These are phyloP conservation scores for Fusarium sp. DNA, from an alignment of 2,329 filamentous ascomycete species.

Conservation along the genomic window DNA sequence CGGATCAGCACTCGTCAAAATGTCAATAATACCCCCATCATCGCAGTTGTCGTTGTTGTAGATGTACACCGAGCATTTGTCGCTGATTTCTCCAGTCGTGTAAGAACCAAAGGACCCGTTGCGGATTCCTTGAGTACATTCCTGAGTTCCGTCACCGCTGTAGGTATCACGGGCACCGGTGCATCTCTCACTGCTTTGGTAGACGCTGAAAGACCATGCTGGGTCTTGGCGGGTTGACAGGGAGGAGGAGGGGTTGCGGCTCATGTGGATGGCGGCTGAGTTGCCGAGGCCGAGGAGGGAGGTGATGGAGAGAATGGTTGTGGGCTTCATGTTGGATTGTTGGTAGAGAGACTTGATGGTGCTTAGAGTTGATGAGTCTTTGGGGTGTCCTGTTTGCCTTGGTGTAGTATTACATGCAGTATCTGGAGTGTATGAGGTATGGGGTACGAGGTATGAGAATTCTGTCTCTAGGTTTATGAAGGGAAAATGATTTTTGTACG, in stretches of 20 bases:
- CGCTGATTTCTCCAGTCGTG: background rate
- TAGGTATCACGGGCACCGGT: background rate
- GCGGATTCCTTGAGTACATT: background rate
- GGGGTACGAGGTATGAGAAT: rapidly evolving
- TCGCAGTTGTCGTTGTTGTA: background rate
- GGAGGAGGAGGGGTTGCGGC: background rate
- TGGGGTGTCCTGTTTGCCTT: rapidly evolving
- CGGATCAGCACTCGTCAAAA: background rate
- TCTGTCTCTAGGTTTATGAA: background rate
- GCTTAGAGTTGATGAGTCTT: rapidly evolving
- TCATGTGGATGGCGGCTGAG: background rate
- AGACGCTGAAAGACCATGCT: background rate
- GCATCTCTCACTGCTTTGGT: background rate
- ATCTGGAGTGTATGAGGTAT: rapidly evolving
- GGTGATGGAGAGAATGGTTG: background rate
- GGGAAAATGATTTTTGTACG: rapidly evolving
- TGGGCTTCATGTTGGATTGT: background rate
- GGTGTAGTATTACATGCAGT: rapidly evolving
- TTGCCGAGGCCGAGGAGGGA: background rate
- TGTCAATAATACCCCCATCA: background rate
- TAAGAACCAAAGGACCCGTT: background rate
- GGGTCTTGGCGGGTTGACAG: background rate
- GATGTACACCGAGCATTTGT: background rate
- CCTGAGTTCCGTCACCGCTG: background rate
- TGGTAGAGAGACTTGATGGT: rapidly evolving